A percentile compares a stretch with the other conserved stretches of the same genome.
These are phyloP conservation scores for Podaxis pistillaris DNA, from an alignment of 768 basidiomycete species.

Conservation along the genomic window DNA sequence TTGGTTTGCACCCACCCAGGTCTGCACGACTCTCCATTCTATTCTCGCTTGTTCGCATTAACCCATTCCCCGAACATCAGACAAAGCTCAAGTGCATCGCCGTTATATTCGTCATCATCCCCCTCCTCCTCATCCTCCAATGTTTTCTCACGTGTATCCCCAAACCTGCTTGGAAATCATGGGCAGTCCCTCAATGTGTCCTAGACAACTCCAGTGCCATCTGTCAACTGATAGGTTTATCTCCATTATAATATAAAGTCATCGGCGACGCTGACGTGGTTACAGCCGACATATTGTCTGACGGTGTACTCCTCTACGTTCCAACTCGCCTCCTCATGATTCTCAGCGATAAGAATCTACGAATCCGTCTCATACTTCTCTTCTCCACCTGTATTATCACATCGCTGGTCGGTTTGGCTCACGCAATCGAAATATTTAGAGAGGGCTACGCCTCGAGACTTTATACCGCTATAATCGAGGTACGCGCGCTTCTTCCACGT, in stretches of 20 bases:
- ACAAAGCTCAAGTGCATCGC: conserved; percentile 25
- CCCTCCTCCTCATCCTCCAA: conserved; percentile 39
- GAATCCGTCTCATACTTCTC: conserved; percentile 44
- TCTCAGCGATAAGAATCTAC: conserved; percentile 36
- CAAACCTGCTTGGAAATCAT: conserved; percentile 13
- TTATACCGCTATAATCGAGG: conserved; percentile 10
- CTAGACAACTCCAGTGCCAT: conserved; percentile 4
- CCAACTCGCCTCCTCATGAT: conserved; percentile 45
- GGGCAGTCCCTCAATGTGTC: background rate
- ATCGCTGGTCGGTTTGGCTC: conserved; percentile 43
- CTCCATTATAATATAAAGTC: background rate
- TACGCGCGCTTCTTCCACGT: background rate
- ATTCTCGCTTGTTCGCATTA: conserved; percentile 53
- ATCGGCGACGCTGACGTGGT: background rate
- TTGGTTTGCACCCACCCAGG: conserved; percentile 23
- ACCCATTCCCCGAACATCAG: conserved; percentile 24
- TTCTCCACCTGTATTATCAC: conserved; percentile 55
- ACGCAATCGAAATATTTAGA: conserved; percentile 39
- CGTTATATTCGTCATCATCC: conserved; percentile 27
- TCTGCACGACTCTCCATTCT: conserved; percentile 50
- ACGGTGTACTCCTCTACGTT: conserved; percentile 41
- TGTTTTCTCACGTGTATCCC: conserved; percentile 44
- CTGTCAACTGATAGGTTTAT: conserved; percentile 11
- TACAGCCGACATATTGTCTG: conserved; percentile 28
- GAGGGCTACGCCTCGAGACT: background rate